Percentiles rank a stretch among this genome's conserved stretches.
These are phyloP conservation scores for Carex myosuroides DNA, from an alignment of 176 grass and related monocot species.

Conservation along the genomic window DNA sequence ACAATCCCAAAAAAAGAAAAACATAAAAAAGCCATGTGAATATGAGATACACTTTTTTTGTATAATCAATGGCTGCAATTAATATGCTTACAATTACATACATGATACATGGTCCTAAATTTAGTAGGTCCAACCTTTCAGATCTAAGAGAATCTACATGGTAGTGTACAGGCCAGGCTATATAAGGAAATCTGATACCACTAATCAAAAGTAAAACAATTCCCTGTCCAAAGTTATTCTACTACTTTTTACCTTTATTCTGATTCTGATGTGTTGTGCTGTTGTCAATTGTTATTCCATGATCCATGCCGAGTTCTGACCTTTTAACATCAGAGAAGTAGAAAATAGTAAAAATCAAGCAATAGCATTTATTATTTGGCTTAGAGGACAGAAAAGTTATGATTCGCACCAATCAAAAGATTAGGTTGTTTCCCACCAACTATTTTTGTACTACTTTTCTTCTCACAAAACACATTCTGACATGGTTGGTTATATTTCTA, in stretches of 20 bases:
- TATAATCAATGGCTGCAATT: not conserved
- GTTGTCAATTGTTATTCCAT: not conserved
- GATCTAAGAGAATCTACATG: constrained; percentile 16
- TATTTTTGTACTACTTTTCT: not conserved
- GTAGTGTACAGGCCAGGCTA: constrained; percentile 3
- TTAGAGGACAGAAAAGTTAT: not conserved
- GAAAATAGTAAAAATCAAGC: not conserved
- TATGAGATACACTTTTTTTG: not conserved
- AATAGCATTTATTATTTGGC: not conserved
- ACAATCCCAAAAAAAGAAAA: not conserved
- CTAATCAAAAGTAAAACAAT: constrained; percentile 18
- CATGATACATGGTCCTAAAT: not conserved
- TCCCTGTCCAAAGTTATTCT: not conserved
- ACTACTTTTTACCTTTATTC: constrained; percentile 3
- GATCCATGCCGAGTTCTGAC: not conserved
- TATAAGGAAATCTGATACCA: constrained; percentile 16
- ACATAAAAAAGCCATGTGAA: not conserved
- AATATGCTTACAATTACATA: not conserved
- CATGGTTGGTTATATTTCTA: not conserved
- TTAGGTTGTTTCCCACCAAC: not conserved
- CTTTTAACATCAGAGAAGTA: not conserved
- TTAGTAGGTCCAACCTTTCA: not conserved
- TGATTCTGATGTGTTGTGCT: not conserved
- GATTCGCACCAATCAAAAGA: not conserved
- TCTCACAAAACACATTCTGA: not conserved